Evolutionary conservation across 306 rosid genomes (phyloP), one percentile per base, ranked within the genome.

Genomic region (Medicago arabica): DNA sequence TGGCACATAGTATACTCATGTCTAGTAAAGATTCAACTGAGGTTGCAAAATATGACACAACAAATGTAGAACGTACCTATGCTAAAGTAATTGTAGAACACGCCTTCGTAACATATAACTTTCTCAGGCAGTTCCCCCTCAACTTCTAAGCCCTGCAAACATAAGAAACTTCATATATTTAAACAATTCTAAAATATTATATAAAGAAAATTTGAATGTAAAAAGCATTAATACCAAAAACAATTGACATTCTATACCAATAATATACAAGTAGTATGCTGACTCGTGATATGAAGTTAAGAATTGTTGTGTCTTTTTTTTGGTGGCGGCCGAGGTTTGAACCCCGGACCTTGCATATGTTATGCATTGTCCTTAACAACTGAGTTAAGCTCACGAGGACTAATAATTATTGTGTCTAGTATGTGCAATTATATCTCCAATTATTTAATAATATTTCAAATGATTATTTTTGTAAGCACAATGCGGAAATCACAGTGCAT

Each of bases 71-170:
- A 72, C 61, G 10, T 89, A 96, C 99, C 99, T 83, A 92, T 86
- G 74, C 99, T 96, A 75, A 89, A 92, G 83, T 96, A 96, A 82
- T 92, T 96, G 84, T 96, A 96, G 88, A 96, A 89, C 43, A 90
- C 98, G 80, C 99, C 99, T 75, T 89, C 89, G 10, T 90, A 85
- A 87, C 87, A 86, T 34, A 58, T 85, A 71, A 63, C 76, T 78
- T 87, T 79, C 85, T 92, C 88, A 31, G 98, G 86, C 18, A 88
- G 68, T 64, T 64, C 88, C 71, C 91, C 97, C 76, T 88, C 91
- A 15, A 85, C 62, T 80, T 88, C 93, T 84, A 92, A 79, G 72
- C 83, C 86, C 98, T 96, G 86, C 77, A 53, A 57, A 53, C 65
- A 83, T 21, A 58, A 61, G 18, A 76, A 81, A 54, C 49, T 16